Evolutionary conservation across 768 basidiomycete species (phyloP).

Genomic region (Lactarius tabidus): DNA sequence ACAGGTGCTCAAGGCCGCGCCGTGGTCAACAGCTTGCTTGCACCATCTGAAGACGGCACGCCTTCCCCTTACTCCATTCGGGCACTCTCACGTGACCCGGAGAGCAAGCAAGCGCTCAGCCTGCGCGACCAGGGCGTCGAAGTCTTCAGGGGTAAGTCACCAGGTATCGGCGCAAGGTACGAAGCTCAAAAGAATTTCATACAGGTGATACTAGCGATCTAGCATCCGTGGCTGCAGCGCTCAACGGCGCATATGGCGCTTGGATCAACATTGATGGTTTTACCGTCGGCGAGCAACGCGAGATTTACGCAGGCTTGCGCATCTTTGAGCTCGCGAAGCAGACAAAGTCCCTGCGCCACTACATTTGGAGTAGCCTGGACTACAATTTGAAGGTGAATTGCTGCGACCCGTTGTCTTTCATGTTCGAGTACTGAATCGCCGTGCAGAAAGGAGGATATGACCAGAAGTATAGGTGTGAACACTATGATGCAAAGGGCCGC

Average conservation of each 20-base stretch:
- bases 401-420: neutral
- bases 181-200: neutral
- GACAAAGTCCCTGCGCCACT: conserved; percentile 34
- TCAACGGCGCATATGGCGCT: conserved; percentile 36
- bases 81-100: conserved; percentile 38
- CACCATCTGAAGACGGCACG: conserved; percentile 32
- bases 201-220: conserved; percentile 23
- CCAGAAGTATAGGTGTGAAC: conserved; percentile 35
- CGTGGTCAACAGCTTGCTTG: conserved; percentile 37
- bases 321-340: conserved; percentile 40
- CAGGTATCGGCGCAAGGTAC: neutral
- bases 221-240: conserved; percentile 31
- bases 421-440: neutral
- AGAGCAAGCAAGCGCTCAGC: conserved; percentile 33
- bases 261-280: conserved; percentile 38
- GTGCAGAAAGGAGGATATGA: neutral
- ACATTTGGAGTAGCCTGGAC: conserved; percentile 41
- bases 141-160: conserved; percentile 33
- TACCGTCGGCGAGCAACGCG: conserved; percentile 39
- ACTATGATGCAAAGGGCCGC: conserved; percentile 40
- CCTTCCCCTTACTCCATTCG: conserved; percentile 41
- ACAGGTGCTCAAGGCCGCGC: conserved; percentile 43
- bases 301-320: conserved; percentile 38
- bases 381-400: conserved; percentile 36
- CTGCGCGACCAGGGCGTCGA: conserved; percentile 37